Percentiles rank a stretch among this genome's conserved stretches.
phyloP scores from a whole-genome alignment of 2,329 filamentous ascomycete species.

The Chaetomiaceae sp. region DNA sequence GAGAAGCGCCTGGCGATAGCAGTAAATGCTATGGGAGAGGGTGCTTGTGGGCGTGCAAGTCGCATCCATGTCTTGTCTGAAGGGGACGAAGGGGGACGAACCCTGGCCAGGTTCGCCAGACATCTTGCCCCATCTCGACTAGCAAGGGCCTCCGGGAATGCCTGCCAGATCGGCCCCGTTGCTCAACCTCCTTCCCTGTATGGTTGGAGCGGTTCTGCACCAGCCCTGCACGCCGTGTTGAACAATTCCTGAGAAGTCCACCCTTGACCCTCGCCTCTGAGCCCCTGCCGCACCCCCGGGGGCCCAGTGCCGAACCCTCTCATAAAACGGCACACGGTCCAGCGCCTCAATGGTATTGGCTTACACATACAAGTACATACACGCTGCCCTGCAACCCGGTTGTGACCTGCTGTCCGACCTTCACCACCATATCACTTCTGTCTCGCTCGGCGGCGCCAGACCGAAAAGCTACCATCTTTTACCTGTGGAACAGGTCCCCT shows the following conservation, averaged over 20 bases:
- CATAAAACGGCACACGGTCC: conserved; percentile 43
- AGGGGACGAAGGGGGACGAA: conserved; percentile 1
- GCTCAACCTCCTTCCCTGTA: conserved; percentile 44
- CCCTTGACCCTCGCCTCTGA: conserved; percentile 24
- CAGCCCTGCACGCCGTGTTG: conserved; percentile 31
- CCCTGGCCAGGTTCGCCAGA: conserved; percentile 12
- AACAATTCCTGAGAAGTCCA: conserved; percentile 22
- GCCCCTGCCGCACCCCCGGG: conserved; percentile 35
- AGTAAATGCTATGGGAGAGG: conserved; percentile 11
- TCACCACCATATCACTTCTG: conserved; percentile 26
- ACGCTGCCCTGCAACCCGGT: conserved; percentile 36
- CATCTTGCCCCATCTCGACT: conserved; percentile 24
- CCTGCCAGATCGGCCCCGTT: conserved; percentile 33
- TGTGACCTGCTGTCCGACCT: conserved; percentile 24
- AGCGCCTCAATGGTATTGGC: conserved; percentile 39
- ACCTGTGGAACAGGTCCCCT: neutral
- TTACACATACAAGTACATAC: conserved; percentile 43
- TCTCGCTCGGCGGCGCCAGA: no score
- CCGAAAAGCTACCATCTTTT: neutral
- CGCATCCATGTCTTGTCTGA: conserved; percentile 9
- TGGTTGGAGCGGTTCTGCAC: conserved; percentile 40
- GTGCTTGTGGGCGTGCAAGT: conserved; percentile 7
- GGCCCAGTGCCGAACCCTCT: conserved; percentile 44
- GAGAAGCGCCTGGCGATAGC: conserved; percentile 10
- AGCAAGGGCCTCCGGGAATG: conserved; percentile 23